Conservation (phyloP, 805 yeast genomes). For the Ogataea thermomethanolica region DNA sequence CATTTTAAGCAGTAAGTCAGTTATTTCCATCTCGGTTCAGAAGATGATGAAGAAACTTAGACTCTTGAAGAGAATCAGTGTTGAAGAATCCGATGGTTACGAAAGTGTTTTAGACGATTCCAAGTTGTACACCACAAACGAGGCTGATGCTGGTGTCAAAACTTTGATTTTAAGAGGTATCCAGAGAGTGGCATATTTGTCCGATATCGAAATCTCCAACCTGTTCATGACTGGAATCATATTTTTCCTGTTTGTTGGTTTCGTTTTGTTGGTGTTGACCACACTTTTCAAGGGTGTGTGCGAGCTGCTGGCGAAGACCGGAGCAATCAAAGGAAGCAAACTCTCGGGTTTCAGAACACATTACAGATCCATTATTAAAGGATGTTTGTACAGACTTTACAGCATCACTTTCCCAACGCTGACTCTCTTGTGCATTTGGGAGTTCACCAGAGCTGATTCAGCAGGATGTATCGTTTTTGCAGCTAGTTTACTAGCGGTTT, state of each 20-base stretch:
- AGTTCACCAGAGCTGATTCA: constrained; percentile 78
- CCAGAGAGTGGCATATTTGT: constrained; percentile 82
- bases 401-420: constrained; percentile 87
- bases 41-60: constrained; percentile 33
- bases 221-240: constrained; percentile 83
- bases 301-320: constrained; percentile 59
- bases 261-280: constrained; percentile 52
- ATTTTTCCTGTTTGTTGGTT: constrained; percentile 76
- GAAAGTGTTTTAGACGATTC: constrained; percentile 47
- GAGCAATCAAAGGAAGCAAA: constrained; percentile 57
- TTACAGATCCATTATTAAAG: constrained; percentile 84
- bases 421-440: constrained; percentile 81
- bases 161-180: constrained; percentile 86
- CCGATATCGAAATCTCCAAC: constrained; percentile 82
- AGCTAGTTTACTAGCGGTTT: constrained; percentile 57
- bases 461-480: constrained; percentile 82
- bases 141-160: constrained; percentile 59
- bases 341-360: constrained; percentile 75
- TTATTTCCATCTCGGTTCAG: constrained; percentile 83
- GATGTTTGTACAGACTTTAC: constrained; percentile 79
- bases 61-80: constrained; percentile 37
- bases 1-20: constrained; percentile 57
- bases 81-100: constrained; percentile 38
- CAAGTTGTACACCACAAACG: constrained; percentile 64
- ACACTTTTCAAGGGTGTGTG: constrained; percentile 64